These are phyloP conservation scores for Plasmodium gonderi DNA, from an alignment of 169 alveolate genomes.

Conservation along the genomic window DNA sequence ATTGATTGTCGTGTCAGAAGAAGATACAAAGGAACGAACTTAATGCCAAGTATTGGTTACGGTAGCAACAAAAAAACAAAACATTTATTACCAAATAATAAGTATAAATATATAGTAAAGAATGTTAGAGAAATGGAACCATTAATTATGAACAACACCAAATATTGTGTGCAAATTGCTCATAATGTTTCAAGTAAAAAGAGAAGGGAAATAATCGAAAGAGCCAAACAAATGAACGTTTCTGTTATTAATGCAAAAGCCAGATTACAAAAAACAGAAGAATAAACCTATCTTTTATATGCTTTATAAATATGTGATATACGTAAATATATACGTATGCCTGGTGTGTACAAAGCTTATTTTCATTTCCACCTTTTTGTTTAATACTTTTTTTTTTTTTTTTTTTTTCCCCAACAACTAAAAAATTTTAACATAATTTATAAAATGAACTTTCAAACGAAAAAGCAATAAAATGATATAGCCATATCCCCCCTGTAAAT, in stretches of 20 bases:
- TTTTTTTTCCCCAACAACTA: not conserved
- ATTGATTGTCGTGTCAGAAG: constrained; percentile 97
- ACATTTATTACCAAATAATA: constrained; percentile 93
- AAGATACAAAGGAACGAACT: constrained; percentile 94
- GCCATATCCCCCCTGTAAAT: no score
- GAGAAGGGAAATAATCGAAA: constrained; percentile 92
- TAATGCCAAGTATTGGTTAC: constrained; percentile 97
- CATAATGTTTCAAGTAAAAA: constrained; percentile 93
- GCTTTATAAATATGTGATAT: not conserved
- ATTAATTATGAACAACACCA: constrained; percentile 96
- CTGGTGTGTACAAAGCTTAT: not conserved
- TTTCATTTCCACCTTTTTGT: not conserved
- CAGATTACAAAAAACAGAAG: constrained; percentile 86
- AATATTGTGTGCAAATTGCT: constrained; percentile 95
- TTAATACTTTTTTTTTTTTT: constrained; percentile 39
- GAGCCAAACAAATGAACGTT: constrained; percentile 95
- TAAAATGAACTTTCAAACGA: constrained; percentile 8
- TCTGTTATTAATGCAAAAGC: constrained; percentile 92
- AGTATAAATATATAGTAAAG: constrained; percentile 93
- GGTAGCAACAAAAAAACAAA: constrained; percentile 96
- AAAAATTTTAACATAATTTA: not conserved
- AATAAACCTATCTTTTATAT: constrained; percentile 28
- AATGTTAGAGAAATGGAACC: constrained; percentile 93
- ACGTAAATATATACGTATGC: constrained; percentile 8
- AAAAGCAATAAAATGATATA: not conserved